Percentiles rank a stretch among this genome's conserved stretches.
These are phyloP conservation scores for Radiomyces spectabilis DNA, from an alignment of 192 early-diverging fungal species.

Conservation along the genomic window DNA sequence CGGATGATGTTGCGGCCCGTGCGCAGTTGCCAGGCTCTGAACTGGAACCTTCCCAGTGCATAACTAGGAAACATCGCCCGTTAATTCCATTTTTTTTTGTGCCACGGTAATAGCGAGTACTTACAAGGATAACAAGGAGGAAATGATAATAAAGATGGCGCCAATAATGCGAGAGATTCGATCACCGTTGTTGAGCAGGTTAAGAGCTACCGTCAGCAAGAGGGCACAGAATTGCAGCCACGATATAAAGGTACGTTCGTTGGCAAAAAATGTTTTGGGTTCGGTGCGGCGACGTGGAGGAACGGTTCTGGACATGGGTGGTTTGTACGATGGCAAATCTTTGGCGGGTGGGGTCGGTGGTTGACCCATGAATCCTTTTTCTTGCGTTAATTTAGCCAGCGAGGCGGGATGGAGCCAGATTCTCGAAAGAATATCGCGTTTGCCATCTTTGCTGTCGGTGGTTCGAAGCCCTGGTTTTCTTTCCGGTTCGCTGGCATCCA, in stretches of 20 bases:
- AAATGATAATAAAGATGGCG: conserved; percentile 66
- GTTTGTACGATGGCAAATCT: neutral
- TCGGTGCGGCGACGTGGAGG: conserved; percentile 54
- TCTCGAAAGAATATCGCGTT: too few species aligned
- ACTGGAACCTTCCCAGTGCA: conserved; percentile 20
- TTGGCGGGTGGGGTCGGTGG: too few species aligned
- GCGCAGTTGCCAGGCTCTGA: conserved; percentile 20
- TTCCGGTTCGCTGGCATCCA: too few species aligned
- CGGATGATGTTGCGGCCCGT: conserved; percentile 4
- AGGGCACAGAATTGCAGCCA: conserved; percentile 78
- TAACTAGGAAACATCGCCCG: conserved; percentile 10
- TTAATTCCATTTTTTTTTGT: neutral
- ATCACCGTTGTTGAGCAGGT: conserved; percentile 70
- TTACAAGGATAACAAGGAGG: conserved; percentile 66
- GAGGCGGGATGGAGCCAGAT: too few species aligned
- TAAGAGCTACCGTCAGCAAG: conserved; percentile 66
- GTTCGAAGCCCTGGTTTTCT: too few species aligned
- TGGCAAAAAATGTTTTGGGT: conserved; percentile 84
- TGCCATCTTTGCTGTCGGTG: too few species aligned
- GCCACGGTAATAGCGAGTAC: conserved; percentile 25
- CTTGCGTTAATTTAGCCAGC: too few species aligned
- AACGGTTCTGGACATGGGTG: neutral
- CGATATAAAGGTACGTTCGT: conserved; percentile 80
- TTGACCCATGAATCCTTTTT: too few species aligned
- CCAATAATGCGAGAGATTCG: conserved; percentile 45